Percentiles rank a stretch among this genome's conserved stretches.
Evolutionary conservation across 2,329 filamentous ascomycete species (phyloP).

Genomic region (Lecanicillium sp.): DNA sequence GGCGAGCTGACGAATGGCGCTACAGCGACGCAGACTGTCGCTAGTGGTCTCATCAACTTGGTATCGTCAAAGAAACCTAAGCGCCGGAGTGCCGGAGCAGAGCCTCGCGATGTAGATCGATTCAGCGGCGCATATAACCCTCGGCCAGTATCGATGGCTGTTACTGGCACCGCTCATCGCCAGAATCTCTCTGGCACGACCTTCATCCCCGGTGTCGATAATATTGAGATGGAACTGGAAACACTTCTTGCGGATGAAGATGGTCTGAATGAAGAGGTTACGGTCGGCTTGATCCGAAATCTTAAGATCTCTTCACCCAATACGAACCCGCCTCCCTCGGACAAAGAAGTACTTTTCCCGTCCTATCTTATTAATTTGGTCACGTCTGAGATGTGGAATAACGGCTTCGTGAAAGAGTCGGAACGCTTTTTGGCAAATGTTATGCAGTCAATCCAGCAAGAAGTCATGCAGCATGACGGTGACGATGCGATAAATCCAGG

Average conservation of each 20-base stretch:
- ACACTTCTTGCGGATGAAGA: conserved; percentile 91
- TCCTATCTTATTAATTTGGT: conserved; percentile 98
- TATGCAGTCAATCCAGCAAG: conserved; percentile 99
- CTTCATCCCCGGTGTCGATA: conserved; percentile 76
- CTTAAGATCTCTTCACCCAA: conserved; percentile 90
- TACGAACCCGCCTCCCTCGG: conserved; percentile 80
- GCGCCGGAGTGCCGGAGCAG: conserved; percentile 81
- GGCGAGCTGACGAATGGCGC: conserved; percentile 42
- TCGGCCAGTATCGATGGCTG: conserved; percentile 91
- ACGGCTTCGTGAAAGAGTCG: conserved; percentile 98
- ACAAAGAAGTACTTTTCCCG: conserved; percentile 98
- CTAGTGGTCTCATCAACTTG: conserved; percentile 85
- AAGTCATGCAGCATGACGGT: conserved; percentile 97
- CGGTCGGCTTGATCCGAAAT: conserved; percentile 90
- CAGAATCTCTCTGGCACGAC: conserved; percentile 67
- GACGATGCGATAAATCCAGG: conserved; percentile 96
- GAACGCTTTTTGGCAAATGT: conserved; percentile 98
- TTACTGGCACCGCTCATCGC: conserved; percentile 58
- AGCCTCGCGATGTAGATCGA: conserved; percentile 77
- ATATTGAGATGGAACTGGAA: conserved; percentile 91
- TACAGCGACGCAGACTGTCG: conserved; percentile 39
- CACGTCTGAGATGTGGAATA: conserved; percentile 99
- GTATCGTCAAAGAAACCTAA: conserved; percentile 97
- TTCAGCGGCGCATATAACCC: conserved; percentile 93
- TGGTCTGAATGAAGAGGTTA: conserved; percentile 92